Percentiles rank a stretch among this genome's conserved stretches.
Conservation (phyloP, 2,329 filamentous ascomycete genomes). For the Rachicladosporium sp. region DNA sequence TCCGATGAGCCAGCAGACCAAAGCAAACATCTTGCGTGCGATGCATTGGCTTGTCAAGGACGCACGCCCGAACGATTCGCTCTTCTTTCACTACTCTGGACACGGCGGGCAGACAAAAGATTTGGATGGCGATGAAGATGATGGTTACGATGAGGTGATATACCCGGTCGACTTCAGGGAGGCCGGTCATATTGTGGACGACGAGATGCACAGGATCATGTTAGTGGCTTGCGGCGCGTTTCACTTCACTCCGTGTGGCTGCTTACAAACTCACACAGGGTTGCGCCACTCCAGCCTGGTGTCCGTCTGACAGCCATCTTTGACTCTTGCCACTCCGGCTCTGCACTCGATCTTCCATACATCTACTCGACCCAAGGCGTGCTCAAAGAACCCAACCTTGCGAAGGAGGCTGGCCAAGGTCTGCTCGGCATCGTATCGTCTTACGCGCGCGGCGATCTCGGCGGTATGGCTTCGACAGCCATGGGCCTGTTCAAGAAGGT, state of each 20-base stretch:
- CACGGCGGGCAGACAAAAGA: conserved; percentile 75
- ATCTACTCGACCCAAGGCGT: conserved; percentile 70
- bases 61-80: conserved; percentile 77
- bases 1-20: conserved; percentile 91
- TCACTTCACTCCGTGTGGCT: background rate
- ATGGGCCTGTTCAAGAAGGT: conserved; percentile 81
- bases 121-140: conserved; percentile 66
- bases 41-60: conserved; percentile 99
- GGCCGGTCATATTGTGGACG: conserved; percentile 70
- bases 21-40: conserved; percentile 83
- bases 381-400: conserved; percentile 69
- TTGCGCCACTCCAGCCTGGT: conserved; percentile 63
- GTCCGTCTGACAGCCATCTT: conserved; percentile 76
- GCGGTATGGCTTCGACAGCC: conserved; percentile 67
- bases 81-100: conserved; percentile 95
- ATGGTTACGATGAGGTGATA: conserved; percentile 73
- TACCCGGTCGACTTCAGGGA: conserved; percentile 72
- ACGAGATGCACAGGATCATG: conserved; percentile 70
- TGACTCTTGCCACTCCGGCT: conserved; percentile 70
- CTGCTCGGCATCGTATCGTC: conserved; percentile 59
- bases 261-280: conserved; percentile 28
- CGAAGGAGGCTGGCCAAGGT: conserved; percentile 65
- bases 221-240: conserved; percentile 10
- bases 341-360: conserved; percentile 65
- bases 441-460: conserved; percentile 74